phyloP scores from a whole-genome alignment of 2,329 filamentous ascomycete genomes.

The Neofusicoccum umdonicola region DNA sequence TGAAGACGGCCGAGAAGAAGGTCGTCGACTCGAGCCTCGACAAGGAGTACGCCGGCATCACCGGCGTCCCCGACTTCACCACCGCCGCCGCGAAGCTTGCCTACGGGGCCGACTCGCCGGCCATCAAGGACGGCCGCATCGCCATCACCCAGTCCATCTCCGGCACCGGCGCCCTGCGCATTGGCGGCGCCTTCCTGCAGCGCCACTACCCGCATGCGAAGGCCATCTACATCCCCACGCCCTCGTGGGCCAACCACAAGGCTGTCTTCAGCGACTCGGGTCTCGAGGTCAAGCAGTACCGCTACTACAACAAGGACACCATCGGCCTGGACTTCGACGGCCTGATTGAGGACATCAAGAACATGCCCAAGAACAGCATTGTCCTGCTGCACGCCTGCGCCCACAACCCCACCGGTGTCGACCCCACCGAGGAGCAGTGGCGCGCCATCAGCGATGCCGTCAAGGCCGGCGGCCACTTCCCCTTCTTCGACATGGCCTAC shows the following conservation, averaged over 20 bases:
- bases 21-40: slow-evolving; percentile 75
- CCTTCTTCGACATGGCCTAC: slow-evolving; percentile 99
- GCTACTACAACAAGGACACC: slow-evolving; percentile 99
- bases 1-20: slow-evolving; percentile 83
- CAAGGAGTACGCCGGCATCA: slow-evolving; percentile 98
- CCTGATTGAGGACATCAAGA: slow-evolving; percentile 85
- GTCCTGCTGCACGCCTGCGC: slow-evolving; percentile 96
- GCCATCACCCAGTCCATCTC: slow-evolving; percentile 98
- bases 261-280: slow-evolving; percentile 94
- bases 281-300: slow-evolving; percentile 88
- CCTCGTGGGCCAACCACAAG: slow-evolving; percentile 97
- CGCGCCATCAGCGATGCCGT: slow-evolving; percentile 81
- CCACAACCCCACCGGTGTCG: slow-evolving; percentile 96
- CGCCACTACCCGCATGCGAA: slow-evolving; percentile 89
- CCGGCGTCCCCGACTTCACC: slow-evolving; percentile 91
- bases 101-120: slow-evolving; percentile 77
- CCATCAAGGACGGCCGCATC: slow-evolving; percentile 71
- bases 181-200: slow-evolving; percentile 89
- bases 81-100: slow-evolving; percentile 86
- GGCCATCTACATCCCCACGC: slow-evolving; percentile 93
- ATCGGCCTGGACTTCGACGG: slow-evolving; percentile 97
- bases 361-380: slow-evolving; percentile 79
- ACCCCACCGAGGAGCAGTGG: slow-evolving; percentile 92
- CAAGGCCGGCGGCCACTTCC: slow-evolving; percentile 82
- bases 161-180: slow-evolving; percentile 90